phyloP scores from a whole-genome alignment of 805 yeast genomes.

The Candida ficus region DNA sequence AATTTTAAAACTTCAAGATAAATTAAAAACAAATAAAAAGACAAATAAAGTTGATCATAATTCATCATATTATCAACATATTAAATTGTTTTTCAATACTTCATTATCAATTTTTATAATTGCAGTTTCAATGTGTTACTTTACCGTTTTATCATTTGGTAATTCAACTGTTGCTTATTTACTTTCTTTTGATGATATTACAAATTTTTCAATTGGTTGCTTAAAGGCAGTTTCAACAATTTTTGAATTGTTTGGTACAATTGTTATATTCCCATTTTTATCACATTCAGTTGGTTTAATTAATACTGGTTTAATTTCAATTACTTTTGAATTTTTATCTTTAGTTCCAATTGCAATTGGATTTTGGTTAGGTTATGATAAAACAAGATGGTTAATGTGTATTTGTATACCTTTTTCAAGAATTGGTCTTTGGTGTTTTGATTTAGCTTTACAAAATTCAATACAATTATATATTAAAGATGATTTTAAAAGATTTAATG shows the following conservation, averaged over 20 bases:
- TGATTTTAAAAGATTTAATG: slow-evolving; percentile 26
- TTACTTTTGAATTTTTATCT: slow-evolving; percentile 27
- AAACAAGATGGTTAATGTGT: slow-evolving; percentile 20
- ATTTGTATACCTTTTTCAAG: slow-evolving; percentile 28
- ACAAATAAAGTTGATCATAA: slow-evolving; percentile 1
- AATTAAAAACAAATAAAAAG: neutral
- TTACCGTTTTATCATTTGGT: slow-evolving; percentile 36
- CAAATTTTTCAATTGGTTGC: slow-evolving; percentile 27
- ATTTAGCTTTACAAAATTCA: slow-evolving; percentile 29
- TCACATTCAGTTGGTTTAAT: slow-evolving; percentile 24
- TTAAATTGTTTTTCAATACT: slow-evolving; percentile 22
- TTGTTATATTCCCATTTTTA: slow-evolving; percentile 28
- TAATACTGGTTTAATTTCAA: slow-evolving; percentile 26
- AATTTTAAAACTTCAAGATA: slow-evolving; percentile 13
- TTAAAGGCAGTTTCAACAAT: slow-evolving; percentile 28
- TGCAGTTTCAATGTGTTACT: slow-evolving; percentile 26
- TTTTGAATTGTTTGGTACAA: slow-evolving; percentile 30
- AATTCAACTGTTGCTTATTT: slow-evolving; percentile 33
- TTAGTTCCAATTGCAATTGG: slow-evolving; percentile 23
- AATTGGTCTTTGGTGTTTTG: slow-evolving; percentile 39
- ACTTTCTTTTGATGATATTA: slow-evolving; percentile 26
- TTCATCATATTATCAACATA: slow-evolving; percentile 11
- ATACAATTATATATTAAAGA: slow-evolving; percentile 31
- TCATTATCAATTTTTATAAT: slow-evolving; percentile 28
- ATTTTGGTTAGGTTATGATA: slow-evolving; percentile 9